These are phyloP conservation scores for Lepiota brunneoincarnata DNA, from an alignment of 768 basidiomycete species.

Conservation along the genomic window DNA sequence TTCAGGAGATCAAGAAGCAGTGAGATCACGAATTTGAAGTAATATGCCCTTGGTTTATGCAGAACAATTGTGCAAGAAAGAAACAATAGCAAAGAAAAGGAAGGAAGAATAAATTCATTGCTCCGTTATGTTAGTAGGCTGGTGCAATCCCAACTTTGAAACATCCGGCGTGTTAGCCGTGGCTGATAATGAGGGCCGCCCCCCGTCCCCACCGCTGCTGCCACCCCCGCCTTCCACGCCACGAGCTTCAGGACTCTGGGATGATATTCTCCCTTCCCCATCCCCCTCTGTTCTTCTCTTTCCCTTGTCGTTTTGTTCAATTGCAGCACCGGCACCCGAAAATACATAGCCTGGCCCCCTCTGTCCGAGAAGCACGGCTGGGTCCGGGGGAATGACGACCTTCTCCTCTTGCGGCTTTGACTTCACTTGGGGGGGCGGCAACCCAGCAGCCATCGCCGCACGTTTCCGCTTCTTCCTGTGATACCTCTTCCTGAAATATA, in stretches of 20 bases:
- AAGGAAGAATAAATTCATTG: background rate
- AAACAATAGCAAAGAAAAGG: background rate
- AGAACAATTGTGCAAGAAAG: background rate
- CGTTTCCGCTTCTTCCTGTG: slow-evolving; percentile 45
- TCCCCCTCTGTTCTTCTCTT: background rate
- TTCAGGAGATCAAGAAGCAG: background rate
- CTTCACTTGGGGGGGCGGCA: slow-evolving; percentile 34
- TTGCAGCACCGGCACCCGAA: background rate
- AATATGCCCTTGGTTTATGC: background rate
- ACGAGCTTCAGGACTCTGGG: background rate
- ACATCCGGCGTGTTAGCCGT: background rate
- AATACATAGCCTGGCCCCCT: slow-evolving; percentile 32
- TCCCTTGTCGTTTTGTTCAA: background rate
- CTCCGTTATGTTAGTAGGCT: background rate
- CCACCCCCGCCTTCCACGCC: background rate
- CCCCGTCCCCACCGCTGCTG: background rate
- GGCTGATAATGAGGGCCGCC: background rate
- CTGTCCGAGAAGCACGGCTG: slow-evolving; percentile 57
- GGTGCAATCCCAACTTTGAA: background rate
- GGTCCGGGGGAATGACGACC: slow-evolving; percentile 62
- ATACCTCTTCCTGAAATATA: slow-evolving; percentile 55
- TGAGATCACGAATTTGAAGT: background rate
- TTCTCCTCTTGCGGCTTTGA: slow-evolving; percentile 36
- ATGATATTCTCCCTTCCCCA: background rate
- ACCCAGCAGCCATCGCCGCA: slow-evolving; percentile 40